A percentile compares a stretch with the other conserved stretches of the same genome.
Evolutionary conservation across 495 filamentous ascomycete genomes (phyloP).

Genomic region (Cercophora samala): DNA sequence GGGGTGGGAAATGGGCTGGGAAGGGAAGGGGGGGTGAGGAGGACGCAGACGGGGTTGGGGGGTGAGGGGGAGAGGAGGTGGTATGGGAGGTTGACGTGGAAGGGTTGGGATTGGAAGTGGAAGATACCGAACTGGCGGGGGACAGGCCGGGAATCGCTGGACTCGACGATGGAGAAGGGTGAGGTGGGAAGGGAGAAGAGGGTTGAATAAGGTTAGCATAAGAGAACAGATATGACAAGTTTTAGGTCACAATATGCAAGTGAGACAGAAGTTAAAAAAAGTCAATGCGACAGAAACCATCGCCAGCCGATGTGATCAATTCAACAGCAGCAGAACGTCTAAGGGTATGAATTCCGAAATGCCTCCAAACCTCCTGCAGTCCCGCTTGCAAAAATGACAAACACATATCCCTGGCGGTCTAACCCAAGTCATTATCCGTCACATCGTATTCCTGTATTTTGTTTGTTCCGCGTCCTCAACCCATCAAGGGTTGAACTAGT

Average conservation of each 20-base stretch:
- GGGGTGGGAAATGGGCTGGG: background rate
- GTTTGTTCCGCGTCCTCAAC: background rate
- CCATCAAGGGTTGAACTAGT: background rate
- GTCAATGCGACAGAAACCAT: background rate
- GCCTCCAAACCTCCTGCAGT: slow-evolving; percentile 5
- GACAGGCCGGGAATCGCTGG: background rate
- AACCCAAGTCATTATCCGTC: slow-evolving; percentile 3
- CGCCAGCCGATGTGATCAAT: slow-evolving; percentile 8
- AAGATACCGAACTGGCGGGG: background rate
- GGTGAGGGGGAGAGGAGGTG: background rate
- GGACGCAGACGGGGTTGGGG: background rate
- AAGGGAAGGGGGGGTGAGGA: background rate
- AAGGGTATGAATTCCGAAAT: slow-evolving; percentile 24
- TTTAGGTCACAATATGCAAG: too few species aligned
- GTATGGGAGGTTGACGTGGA: background rate
- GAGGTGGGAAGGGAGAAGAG: background rate
- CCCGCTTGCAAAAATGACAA: slow-evolving; percentile 16
- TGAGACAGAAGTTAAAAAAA: background rate
- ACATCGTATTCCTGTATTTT: background rate
- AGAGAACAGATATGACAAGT: too few species aligned
- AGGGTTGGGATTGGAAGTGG: background rate
- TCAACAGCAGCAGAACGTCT: slow-evolving; percentile 16
- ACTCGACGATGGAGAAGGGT: slow-evolving; percentile 1
- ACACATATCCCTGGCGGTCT: slow-evolving; percentile 9
- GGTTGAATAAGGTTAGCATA: background rate